Percentiles rank a stretch among this genome's conserved stretches.
These are phyloP conservation scores for Mrakia hoshinonis DNA, from an alignment of 768 basidiomycete species.

Conservation along the genomic window DNA sequence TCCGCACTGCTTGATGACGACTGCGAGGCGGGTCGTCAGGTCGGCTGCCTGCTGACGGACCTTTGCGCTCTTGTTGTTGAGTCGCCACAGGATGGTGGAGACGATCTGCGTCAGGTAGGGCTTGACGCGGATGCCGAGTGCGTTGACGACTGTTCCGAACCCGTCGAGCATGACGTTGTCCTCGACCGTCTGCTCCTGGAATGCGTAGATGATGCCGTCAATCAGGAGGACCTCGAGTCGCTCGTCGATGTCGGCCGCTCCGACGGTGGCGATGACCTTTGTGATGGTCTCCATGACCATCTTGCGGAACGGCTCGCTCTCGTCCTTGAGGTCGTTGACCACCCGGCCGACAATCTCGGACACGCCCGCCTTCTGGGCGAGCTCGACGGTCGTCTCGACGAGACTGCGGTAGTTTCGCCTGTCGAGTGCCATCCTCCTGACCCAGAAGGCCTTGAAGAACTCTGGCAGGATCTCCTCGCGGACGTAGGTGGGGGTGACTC, in stretches of 20 bases:
- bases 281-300: slow-evolving; percentile 99
- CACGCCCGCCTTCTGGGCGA: slow-evolving; percentile 94
- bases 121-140: slow-evolving; percentile 86
- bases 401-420: slow-evolving; percentile 92
- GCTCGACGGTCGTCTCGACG: slow-evolving; percentile 96
- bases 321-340: slow-evolving; percentile 76
- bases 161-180: slow-evolving; percentile 99
- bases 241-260: slow-evolving; percentile 97
- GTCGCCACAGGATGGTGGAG: slow-evolving; percentile 95
- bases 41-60: slow-evolving; percentile 99
- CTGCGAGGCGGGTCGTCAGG: slow-evolving; percentile 84
- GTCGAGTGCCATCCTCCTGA: slow-evolving; percentile 91
- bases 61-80: slow-evolving; percentile 99
- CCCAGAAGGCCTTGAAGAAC: slow-evolving; percentile 99
- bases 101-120: slow-evolving; percentile 98
- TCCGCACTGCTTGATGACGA: slow-evolving; percentile 97
- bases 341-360: slow-evolving; percentile 86
- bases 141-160: slow-evolving; percentile 94
- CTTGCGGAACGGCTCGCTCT: slow-evolving; percentile 57
- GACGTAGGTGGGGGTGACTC: slow-evolving; percentile 90
- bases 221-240: slow-evolving; percentile 86
- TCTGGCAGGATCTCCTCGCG: slow-evolving; percentile 96
- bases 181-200: slow-evolving; percentile 99
- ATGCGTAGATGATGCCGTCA: slow-evolving; percentile 97
- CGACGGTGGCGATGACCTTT: slow-evolving; percentile 83